Percentiles rank a stretch among this genome's conserved stretches.
Evolutionary conservation across 805 yeast genomes (phyloP).

Genomic region (Candida nanaspora): DNA sequence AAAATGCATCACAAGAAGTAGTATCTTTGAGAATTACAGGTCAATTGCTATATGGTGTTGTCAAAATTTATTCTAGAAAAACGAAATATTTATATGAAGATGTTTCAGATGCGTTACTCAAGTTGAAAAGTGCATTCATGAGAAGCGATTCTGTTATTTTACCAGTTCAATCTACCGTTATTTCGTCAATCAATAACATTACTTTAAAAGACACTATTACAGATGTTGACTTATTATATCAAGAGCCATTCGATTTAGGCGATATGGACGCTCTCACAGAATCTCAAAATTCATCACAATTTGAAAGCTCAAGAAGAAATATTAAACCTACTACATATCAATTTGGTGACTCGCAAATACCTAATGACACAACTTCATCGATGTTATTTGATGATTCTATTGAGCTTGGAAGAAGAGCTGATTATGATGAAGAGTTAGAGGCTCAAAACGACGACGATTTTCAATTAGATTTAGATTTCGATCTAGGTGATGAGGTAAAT

Average conservation of each 20-base stretch:
- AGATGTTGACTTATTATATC: constrained; percentile 63
- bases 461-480: constrained; percentile 27
- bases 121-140: constrained; percentile 61
- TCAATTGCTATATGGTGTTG: constrained; percentile 80
- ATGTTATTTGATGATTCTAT: constrained; percentile 45
- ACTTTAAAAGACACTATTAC: constrained; percentile 74
- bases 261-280: constrained; percentile 17
- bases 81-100: constrained; percentile 80
- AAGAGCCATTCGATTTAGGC: constrained; percentile 47
- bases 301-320: neutral
- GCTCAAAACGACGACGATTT: constrained; percentile 24
- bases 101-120: constrained; percentile 66
- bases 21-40: constrained; percentile 79
- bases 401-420: constrained; percentile 55
- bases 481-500: constrained; percentile 18
- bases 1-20: constrained; percentile 32
- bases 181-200: constrained; percentile 51
- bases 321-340: neutral
- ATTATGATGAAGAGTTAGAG: constrained; percentile 18
- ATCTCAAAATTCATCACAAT: constrained; percentile 3
- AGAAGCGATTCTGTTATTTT: constrained; percentile 44
- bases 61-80: constrained; percentile 77
- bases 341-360: constrained; percentile 2
- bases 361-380: neutral
- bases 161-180: constrained; percentile 52